A percentile compares a stretch with the other conserved stretches of the same genome.
phyloP scores from a whole-genome alignment of 768 basidiomycete genomes.

The Leccinum subtestaceum region DNA sequence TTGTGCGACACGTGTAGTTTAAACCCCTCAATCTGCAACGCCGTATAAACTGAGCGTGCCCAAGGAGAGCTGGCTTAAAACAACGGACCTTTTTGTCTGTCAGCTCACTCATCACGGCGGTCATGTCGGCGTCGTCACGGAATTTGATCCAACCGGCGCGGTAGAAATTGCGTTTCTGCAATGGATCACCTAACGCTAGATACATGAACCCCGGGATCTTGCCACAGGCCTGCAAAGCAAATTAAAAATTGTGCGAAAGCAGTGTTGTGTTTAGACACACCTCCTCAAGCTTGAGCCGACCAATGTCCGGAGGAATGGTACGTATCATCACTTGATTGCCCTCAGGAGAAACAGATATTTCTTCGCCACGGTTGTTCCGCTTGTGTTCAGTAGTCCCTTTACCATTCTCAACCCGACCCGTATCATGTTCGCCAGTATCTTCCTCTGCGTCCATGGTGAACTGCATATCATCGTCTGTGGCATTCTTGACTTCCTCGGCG shows the following conservation, averaged over 20 bases:
- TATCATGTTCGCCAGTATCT: constrained; percentile 60
- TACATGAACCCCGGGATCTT: constrained; percentile 81
- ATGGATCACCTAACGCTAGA: constrained; percentile 87
- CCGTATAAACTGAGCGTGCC: constrained; percentile 6
- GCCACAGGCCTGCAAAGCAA: constrained; percentile 57
- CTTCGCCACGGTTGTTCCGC: constrained; percentile 62
- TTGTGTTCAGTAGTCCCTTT: constrained; percentile 45
- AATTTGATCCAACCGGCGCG: constrained; percentile 94
- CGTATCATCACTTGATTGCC: constrained; percentile 93
- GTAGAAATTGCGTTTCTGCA: constrained; percentile 91
- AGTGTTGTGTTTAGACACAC: constrained; percentile 40
- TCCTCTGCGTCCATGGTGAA: constrained; percentile 73
- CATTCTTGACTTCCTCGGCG: constrained; percentile 53
- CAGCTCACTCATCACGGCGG: constrained; percentile 63
- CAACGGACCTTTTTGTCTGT: constrained; percentile 76
- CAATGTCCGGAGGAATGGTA: constrained; percentile 91
- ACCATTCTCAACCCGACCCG: constrained; percentile 58
- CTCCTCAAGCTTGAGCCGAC: constrained; percentile 85
- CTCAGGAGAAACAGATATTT: constrained; percentile 66
- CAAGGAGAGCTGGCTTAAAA: neutral
- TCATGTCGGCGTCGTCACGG: constrained; percentile 80
- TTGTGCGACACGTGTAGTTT: constrained; percentile 88
- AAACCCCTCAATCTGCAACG: constrained; percentile 83
- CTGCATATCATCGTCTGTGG: constrained; percentile 70
- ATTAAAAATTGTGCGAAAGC: constrained; percentile 5